Evolutionary conservation across 2,329 filamentous ascomycete species (phyloP).

Genomic region (Tricladium varicosporioides): DNA sequence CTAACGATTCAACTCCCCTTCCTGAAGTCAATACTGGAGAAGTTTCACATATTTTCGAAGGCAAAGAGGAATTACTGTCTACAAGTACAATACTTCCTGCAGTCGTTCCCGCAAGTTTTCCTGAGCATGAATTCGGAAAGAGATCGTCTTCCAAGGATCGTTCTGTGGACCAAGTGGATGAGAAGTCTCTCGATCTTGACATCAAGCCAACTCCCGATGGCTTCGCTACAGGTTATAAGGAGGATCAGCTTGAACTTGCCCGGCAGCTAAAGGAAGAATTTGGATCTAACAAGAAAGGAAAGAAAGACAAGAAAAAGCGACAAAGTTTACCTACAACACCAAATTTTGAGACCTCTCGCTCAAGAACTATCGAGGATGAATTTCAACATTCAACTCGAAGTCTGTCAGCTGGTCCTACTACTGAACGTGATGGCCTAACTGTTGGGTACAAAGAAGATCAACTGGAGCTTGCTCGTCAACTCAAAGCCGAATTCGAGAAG

Average conservation of each 20-base stretch:
- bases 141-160: not conserved
- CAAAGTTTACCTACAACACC: constrained; percentile 29
- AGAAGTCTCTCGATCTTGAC: constrained; percentile 8
- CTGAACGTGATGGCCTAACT: constrained; percentile 18
- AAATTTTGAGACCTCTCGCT: constrained; percentile 22
- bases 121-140: constrained; percentile 4
- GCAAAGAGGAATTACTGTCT: constrained; percentile 14
- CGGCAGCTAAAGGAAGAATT: constrained; percentile 30
- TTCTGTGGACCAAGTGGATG: constrained; percentile 3
- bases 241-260: constrained; percentile 30
- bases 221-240: constrained; percentile 23
- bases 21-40: not conserved
- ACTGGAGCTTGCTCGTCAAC: constrained; percentile 28
- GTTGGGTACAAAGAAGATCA: constrained; percentile 28
- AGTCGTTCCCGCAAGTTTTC: constrained; percentile 14
- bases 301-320: constrained; percentile 34
- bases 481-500: constrained; percentile 26
- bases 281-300: constrained; percentile 24
- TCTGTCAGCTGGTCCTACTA: constrained; percentile 24
- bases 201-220: constrained; percentile 18
- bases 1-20: not conserved
- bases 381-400: constrained; percentile 25
- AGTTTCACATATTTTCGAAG: not conserved
- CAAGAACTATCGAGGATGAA: constrained; percentile 23
- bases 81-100: constrained; percentile 12